Base-by-base conservation (phyloP, 768 basidiomycete genomes). In the Dentipellis fragilis region DNA sequence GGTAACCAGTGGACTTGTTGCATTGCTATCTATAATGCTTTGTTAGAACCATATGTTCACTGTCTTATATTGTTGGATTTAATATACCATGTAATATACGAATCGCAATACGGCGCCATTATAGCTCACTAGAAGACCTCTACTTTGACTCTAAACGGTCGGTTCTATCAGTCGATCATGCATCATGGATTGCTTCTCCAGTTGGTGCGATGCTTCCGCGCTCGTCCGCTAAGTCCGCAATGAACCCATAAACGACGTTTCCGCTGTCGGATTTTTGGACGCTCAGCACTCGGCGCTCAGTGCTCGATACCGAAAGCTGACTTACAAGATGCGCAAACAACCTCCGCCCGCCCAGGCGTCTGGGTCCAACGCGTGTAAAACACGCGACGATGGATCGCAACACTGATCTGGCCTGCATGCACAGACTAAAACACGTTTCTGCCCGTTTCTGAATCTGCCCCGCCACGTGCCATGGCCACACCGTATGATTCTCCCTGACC, bases 11-110 rank as follows among this genome's bases (percentile, higher is more conserved):
- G 48, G 48, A 49, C 48, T 23, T n/a, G 29, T 49, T 49, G 48
- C 48, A 49, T 12, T 22, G 23, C 29, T 49, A 49, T 49, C 48
- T 23, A 49, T 49, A 49, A 49, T 49, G 48, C 48, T 49, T 49
- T 49, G 48, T 49, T 49, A 49, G 48, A 49, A 49, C 10, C 11
- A 49, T 35, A 49, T 49, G 48, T 49, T 35, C 22, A 49, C 10
- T 49, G 48, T 49, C 29, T 49, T 49, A 49, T 49, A 49, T 49
- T 49, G 48, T 49, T 49, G 48, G 22, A 49, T n/a, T 49, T 21
- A 21, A 17, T 49, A 49, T 22, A 16, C 22, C 23, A 14, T 49
- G 48, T 35, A 49, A 35, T 49, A 49, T 49, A 49, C 19, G 19
- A 16, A 21, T 17, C 22, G 10, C 48, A 49, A 49, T 22, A 14